Base-by-base conservation (phyloP, 495 filamentous ascomycete species). In the Amniculicola lignicola region DNA sequence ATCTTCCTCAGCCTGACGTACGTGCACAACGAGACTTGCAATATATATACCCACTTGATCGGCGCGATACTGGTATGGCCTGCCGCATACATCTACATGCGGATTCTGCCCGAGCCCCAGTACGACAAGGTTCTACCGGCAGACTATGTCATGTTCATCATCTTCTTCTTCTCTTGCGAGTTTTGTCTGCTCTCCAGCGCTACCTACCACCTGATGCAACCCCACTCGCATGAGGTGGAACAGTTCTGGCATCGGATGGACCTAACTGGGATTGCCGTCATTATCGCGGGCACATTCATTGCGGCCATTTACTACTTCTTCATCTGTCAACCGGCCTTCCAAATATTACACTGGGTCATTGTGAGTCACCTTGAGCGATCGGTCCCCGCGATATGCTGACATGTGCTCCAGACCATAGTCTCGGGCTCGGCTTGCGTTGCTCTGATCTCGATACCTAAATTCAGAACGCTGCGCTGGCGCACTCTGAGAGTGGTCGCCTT, bases 261-360 rank as follows among this genome's bases (percentile, higher is more conserved):
- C 33, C 54, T 62, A 25, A 44, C 58, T 36, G 54, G 59, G 25
- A 62, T 62, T 41, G 44, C 58, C 54, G 41, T 62, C 51, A 25
- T 59, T 35, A 62, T 39, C 39, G 44, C 56, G 23, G 59, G 59
- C 36, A 62, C 44, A 50, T 59, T 62, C 18, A 38, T 29, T 51
- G 42, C 59, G 14, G 59, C 53, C 24, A 58, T 62, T 29, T 62
- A 58, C 28, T 62, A 62, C 41, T 31, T 51, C 37, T 62, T 62
- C 39, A 51, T 51, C 55, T 62, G 59, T 52, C 45, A 62, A 61
- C 35, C 41, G 31, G 47, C 25, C 31, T 57, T 57, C 49, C 57
- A 56, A 56, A 57, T 55, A 39, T 29, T 61, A 35, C 51, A 61
- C 40, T 61, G 60, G 47, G 42, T 50, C 38, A 48, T 61, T 57